A percentile compares a stretch with the other conserved stretches of the same genome.
These are phyloP conservation scores for Priceomyces haplophilus DNA, from an alignment of 805 yeast species.

Conservation along the genomic window DNA sequence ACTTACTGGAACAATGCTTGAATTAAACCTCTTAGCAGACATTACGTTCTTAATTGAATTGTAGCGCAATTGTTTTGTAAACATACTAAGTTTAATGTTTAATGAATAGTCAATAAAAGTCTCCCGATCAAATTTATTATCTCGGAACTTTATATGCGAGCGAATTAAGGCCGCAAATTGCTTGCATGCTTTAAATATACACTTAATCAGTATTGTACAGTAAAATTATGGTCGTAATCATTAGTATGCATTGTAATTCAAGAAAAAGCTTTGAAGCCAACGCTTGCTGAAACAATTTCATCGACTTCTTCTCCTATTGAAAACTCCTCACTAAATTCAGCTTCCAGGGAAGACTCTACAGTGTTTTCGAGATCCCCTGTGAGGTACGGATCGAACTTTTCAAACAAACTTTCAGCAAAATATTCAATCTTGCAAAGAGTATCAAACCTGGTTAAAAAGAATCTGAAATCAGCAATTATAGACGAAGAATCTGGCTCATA, in stretches of 20 bases:
- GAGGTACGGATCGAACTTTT: conserved; percentile 19
- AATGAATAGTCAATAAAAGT: no score
- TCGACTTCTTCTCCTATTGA: conserved; percentile 20
- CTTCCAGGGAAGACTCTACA: conserved; percentile 10
- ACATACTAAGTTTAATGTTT: conserved; percentile 11
- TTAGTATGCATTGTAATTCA: neutral
- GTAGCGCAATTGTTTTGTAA: conserved; percentile 17
- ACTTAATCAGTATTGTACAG: no score
- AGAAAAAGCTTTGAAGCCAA: no score
- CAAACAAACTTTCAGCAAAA: conserved; percentile 26
- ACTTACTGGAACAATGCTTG: conserved; percentile 33
- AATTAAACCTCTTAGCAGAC: conserved; percentile 25
- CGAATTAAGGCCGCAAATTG: no score
- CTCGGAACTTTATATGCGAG: no score
- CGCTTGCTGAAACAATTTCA: no score
- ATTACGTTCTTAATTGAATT: conserved; percentile 16
- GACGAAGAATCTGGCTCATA: conserved; percentile 5
- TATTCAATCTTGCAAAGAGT: conserved; percentile 28
- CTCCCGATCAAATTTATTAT: no score
- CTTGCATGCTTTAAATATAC: no score
- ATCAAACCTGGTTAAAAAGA: conserved; percentile 29
- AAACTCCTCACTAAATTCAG: conserved; percentile 31
- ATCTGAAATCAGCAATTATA: conserved; percentile 18
- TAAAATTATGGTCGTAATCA: neutral
- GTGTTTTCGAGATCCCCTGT: conserved; percentile 12